Evolutionary conservation across 2,329 filamentous ascomycete species (phyloP).

Genomic region (Fusarium sp.): DNA sequence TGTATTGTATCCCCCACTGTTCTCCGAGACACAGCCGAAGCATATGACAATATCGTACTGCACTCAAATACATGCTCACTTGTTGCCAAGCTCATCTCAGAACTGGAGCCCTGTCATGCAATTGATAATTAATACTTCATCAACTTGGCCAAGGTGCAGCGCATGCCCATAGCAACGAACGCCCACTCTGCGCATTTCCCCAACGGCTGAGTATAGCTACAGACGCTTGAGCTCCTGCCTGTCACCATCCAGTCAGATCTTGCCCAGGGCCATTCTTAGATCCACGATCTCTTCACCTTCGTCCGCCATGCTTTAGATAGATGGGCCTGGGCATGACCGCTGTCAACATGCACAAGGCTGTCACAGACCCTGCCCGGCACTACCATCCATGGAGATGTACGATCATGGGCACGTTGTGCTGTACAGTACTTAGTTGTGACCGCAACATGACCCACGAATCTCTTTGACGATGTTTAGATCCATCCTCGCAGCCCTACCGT

Average conservation of each 20-base stretch:
- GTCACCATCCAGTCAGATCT: slow-evolving; percentile 39
- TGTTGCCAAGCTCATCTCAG: slow-evolving; percentile 13
- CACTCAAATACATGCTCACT: slow-evolving; percentile 25
- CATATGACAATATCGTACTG: slow-evolving; percentile 35
- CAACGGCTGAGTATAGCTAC: slow-evolving; percentile 10
- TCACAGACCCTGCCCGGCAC: slow-evolving; percentile 46
- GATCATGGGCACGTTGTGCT: slow-evolving; percentile 43
- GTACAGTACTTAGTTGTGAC: slow-evolving; percentile 27
- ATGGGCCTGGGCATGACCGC: slow-evolving; percentile 21
- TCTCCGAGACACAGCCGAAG: slow-evolving; percentile 46
- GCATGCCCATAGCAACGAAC: slow-evolving; percentile 29
- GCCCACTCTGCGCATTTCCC: slow-evolving; percentile 23
- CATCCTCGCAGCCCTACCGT: slow-evolving; percentile 47
- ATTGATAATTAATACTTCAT: slow-evolving; percentile 3
- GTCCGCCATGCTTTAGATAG: slow-evolving; percentile 16
- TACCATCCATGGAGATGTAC: slow-evolving; percentile 42
- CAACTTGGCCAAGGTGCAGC: slow-evolving; percentile 21
- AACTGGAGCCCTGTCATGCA: slow-evolving; percentile 14
- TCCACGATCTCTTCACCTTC: slow-evolving; percentile 26
- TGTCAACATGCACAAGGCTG: slow-evolving; percentile 46
- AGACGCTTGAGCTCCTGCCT: slow-evolving; percentile 20
- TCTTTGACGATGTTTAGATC: slow-evolving; percentile 38
- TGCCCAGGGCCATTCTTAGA: slow-evolving; percentile 35
- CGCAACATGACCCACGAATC: slow-evolving; percentile 29
- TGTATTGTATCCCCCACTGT: slow-evolving; percentile 21